Evolutionary conservation across 2,329 filamentous ascomycete species (phyloP), one percentile per base, ranked within the genome.

Genomic region (Didymellaceae sp.): DNA sequence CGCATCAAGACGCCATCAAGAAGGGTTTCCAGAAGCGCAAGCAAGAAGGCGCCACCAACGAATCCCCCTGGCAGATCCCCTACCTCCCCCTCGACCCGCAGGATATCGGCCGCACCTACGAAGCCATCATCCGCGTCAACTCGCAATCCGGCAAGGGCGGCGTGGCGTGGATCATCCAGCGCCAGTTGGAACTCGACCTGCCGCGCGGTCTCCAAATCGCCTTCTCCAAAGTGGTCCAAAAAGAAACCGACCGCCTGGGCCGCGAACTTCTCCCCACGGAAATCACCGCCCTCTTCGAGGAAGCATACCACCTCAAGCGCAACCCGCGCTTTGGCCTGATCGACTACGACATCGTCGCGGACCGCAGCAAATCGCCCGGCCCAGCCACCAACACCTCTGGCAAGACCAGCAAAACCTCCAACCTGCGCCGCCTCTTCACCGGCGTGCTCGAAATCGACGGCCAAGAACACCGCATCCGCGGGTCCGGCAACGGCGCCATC

Each of bases 51-150:
- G 79, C 81, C 35, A 78, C 75, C 5, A 78, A 82, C 67, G 85
- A 93, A 48, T 84, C 86, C 66, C 78, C 77, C 31, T 97, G 93
- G 93, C 79, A 89, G 62, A 82, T 97, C 30, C 93, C 93, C 0
- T 97, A 97, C 71, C 86, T 97, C 39, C 93, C 93, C 10, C 83
- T 97, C 64, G 93, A 97, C 68, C 93, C 93, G 5, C 82, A 89
- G 67, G 93, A 97, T 68, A 96, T 97, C 58, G 93, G 93, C 41
- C 86, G 93, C 50, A 97, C 87, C n/a, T 97, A 97, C 82, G 92
- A 97, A 76, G 93, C 93, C 52, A 89, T 97, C 70, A 97, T 97
- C 71, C 89, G 93, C 53, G 93, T 97, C 82, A 99, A 97, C 80
- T 96, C 90, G 14, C 93, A 97, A 74, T 90, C 86, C 64, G 93